Evolutionary conservation across 768 basidiomycete species (phyloP), one percentile per base, ranked within the genome.

Genomic region (Termitomyces sp.): DNA sequence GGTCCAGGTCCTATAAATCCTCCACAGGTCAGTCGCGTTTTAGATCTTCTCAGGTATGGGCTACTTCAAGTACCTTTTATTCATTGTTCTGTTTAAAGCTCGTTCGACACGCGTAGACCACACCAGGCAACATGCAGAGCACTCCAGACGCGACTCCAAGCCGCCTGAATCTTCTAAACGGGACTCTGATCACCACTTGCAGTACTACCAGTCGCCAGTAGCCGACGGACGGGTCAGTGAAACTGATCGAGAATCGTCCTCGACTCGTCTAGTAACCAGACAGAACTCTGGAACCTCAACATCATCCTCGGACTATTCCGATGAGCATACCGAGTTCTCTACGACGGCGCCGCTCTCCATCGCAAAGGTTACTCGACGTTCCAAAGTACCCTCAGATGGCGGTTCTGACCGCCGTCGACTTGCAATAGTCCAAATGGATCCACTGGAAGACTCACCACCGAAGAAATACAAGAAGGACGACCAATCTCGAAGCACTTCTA

Each of bases 351-450:
- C 73, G 16, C 59, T 66, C 58, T 71, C 66, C 63, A 67, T 71
- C 63, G 67, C 72, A 28, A 67, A 69, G 44, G 66, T 65, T 20
- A 74, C 74, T 62, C 74, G 75, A 61, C 79, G 86, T 61, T 76
- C 82, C 33, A 84, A 80, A 65, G 72, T 78, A 18, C 85, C 82
- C 20, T 83, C 88, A 0, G 80, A 84, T 68, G 85, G 84, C 61
- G 81, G 83, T 65, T 75, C 81, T 56, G 88, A 89, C 74, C 82
- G 88, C 67, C 79, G 89, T 54, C 78, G 87, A 60, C 75, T 89
- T 54, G 87, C 87, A 48, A 84, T 91, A 63, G 83, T 90, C 42
- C 79, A 89, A 72, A 78, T 86, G 79, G 82, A 84, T 71, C 58
- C 76, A 42, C 66, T 74, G 44, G 63, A 64, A 55, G 72, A 79